Base-by-base conservation (phyloP, 2,329 filamentous ascomycete genomes). In the Colletotrichum spinosum region DNA sequence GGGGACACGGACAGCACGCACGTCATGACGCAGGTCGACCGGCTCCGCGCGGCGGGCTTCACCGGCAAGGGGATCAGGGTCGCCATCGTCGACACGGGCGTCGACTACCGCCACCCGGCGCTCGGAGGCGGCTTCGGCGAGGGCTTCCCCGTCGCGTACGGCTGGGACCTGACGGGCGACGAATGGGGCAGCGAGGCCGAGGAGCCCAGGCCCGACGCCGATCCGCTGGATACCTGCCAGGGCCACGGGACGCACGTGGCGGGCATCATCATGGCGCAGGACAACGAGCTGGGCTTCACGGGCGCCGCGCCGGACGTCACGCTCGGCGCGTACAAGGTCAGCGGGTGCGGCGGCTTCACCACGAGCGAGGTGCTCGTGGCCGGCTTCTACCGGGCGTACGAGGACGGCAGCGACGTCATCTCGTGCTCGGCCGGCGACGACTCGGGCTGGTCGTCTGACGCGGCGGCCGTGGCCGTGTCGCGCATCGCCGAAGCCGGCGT, bases 121-220 rank as follows among this genome's bases (percentile, higher is more conserved):
- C 78, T 87, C 2, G 84, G 84, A 11, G 83, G 83, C 4, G 82
- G 83, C 55, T 86, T 86, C 65, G 84, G 84, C 2, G 69, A 76
- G 13, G 83, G 81, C 0, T 84, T 78, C 68, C 75, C 83, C 35
- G 78, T 86, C 11, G 75, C 76, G 7, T 79, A 78, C 64, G 84
- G 84, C 2, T 81, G 78, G 62, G 83, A 85, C 59, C 75, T 85
- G 55, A 76, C 80, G 8, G 82, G 81, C 5, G 79, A 83, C 56
- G 73, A 76, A 41, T 76, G 73, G 34, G 68, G 63, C 44, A 67
- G 65, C 17, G 73, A 72, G 33, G 60, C 68, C 25, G 71, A 70
- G 5, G 55, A 61, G 2, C 77, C 77, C 6, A 69, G 72, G 0
- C 80, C 80, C 0, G 79, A 80, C 48, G 59, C 69, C 1, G 80